A percentile compares a stretch with the other conserved stretches of the same genome.
Conservation (phyloP, 2,329 filamentous ascomycete genomes). For the Endoconidiophora laricicola region DNA sequence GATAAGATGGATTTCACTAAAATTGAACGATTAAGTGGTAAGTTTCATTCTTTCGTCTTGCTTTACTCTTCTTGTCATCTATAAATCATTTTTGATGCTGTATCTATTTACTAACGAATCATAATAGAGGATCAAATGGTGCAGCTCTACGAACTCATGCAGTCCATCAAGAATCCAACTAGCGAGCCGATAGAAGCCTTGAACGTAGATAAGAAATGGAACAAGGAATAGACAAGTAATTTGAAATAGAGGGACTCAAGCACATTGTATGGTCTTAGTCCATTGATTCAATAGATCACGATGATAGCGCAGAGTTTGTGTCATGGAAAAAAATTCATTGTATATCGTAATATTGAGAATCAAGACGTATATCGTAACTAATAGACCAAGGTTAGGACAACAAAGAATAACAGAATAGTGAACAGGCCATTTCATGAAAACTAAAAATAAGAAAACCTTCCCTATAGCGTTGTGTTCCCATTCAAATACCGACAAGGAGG, state of each 20-base stretch:
- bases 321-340: not conserved
- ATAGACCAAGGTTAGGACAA: no score
- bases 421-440: not conserved
- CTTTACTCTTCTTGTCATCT: no score
- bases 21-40: constrained; percentile 36
- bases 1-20: constrained; percentile 18
- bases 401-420: not conserved
- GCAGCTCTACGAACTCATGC: constrained; percentile 89
- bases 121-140: constrained; percentile 71
- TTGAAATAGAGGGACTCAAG: not conserved
- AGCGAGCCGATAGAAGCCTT: constrained; percentile 1
- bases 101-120: not conserved
- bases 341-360: no score
- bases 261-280: not conserved
- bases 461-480: not conserved
- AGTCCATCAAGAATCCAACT: constrained; percentile 43
- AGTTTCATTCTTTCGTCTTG: constrained; percentile 19
- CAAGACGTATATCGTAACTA: no score
- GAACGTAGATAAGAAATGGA: constrained; percentile 6
- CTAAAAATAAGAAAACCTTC: not conserved
- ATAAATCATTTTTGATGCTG: not conserved
- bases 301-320: not conserved
- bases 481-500: no score
- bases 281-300: not conserved
- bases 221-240: not conserved